Evolutionary conservation across 371 early-diverging fungal genomes (phyloP).

Genomic region (Rhizopus arrhizus): DNA sequence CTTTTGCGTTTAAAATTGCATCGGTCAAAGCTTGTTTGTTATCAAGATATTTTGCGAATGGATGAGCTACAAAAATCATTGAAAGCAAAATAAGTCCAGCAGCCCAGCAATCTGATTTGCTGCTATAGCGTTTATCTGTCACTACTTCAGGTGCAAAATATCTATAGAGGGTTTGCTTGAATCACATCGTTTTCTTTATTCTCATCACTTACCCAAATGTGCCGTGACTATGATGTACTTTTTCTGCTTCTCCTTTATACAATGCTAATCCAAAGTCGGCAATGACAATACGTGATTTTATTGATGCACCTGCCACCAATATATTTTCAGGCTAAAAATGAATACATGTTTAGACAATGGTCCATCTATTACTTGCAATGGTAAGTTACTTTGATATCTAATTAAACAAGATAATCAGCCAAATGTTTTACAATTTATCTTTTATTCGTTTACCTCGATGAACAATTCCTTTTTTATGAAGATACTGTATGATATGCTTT

Average conservation of each 20-base stretch:
- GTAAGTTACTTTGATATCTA: constrained; percentile 16
- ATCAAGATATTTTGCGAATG: constrained; percentile 2
- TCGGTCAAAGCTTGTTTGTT: background rate
- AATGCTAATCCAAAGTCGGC: constrained; percentile 19
- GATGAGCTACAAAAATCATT: constrained; percentile 6
- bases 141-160: constrained; percentile 18
- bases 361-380: background rate
- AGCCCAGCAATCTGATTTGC: constrained; percentile 17
- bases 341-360: background rate
- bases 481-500: background rate
- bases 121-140: background rate
- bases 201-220: background rate
- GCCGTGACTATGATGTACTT: background rate
- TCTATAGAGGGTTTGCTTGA: background rate
- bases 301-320: background rate
- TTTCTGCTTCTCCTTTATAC: background rate
- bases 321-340: constrained; percentile 18
- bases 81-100: constrained; percentile 11
- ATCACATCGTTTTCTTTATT: background rate
- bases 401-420: background rate
- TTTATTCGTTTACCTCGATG: constrained; percentile 16
- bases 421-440: background rate
- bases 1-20: background rate
- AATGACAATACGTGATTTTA: constrained; percentile 12
- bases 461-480: constrained; percentile 23